Percentiles rank a stretch among this genome's conserved stretches.
Evolutionary conservation across 2,329 filamentous ascomycete genomes (phyloP).

Genomic region (Talaromyces atroroseus): DNA sequence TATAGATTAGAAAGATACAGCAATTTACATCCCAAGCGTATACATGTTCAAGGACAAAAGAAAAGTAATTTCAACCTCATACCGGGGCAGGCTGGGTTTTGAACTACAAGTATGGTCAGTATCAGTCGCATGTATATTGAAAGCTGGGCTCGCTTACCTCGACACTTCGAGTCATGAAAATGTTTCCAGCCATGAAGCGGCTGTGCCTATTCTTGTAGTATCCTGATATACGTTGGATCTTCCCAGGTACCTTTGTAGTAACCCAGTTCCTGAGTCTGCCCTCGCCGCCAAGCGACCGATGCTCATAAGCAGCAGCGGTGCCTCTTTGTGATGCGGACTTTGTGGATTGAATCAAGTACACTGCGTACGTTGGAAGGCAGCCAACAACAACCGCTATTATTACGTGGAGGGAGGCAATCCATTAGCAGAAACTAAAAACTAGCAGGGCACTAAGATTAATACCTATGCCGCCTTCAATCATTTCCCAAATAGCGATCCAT

Average conservation of each 20-base stretch:
- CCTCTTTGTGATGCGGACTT: neutral
- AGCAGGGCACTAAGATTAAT: neutral
- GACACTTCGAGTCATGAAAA: neutral
- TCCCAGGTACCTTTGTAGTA: neutral
- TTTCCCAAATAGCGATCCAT: slow-evolving; percentile 34
- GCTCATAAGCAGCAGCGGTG: neutral
- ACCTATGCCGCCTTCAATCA: slow-evolving; percentile 33
- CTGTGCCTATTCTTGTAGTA: neutral
- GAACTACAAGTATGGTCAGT: neutral
- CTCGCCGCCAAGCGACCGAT: neutral
- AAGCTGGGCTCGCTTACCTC: neutral
- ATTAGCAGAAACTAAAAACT: neutral
- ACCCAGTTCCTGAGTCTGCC: neutral
- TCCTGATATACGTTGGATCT: neutral
- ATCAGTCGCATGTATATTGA: neutral
- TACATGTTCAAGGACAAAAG: neutral
- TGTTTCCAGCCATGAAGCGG: neutral
- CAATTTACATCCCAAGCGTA: too few species aligned
- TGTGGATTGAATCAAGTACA: slow-evolving; percentile 2
- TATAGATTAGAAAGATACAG: too few species aligned
- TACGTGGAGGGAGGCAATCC: neutral
- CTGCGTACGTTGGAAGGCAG: slow-evolving; percentile 18
- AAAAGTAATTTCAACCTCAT: neutral
- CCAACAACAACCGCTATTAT: slow-evolving; percentile 19
- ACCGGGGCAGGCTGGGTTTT: neutral